Evolutionary conservation across 495 filamentous ascomycete genomes (phyloP).

Genomic region (Penicillium goetzii): DNA sequence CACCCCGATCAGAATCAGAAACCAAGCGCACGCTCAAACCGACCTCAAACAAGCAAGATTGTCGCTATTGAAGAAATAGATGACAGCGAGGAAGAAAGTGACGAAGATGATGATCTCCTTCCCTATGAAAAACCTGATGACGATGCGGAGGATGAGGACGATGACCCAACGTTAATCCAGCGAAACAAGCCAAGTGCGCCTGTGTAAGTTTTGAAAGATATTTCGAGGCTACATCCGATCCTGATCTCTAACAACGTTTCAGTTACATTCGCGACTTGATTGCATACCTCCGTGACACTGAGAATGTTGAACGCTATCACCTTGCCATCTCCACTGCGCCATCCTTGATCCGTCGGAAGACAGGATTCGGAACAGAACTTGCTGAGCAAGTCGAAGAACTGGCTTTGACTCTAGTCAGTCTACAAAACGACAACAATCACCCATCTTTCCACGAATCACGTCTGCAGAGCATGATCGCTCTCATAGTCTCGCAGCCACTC

Average conservation of each 20-base stretch:
- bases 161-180: conserved; percentile 84
- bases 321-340: conserved; percentile 78
- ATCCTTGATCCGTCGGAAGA: conserved; percentile 82
- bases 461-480: conserved; percentile 81
- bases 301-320: conserved; percentile 81
- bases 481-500: conserved; percentile 74
- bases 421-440: conserved; percentile 71
- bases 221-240: not conserved
- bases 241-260: conserved; percentile 23
- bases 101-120: conserved; percentile 73
- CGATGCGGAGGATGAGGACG: conserved; percentile 88
- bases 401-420: conserved; percentile 70
- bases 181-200: conserved; percentile 83
- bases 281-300: conserved; percentile 73
- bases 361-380: conserved; percentile 84
- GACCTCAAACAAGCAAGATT: conserved; percentile 52
- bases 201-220: conserved; percentile 56
- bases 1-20: conserved; percentile 12
- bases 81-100: conserved; percentile 49
- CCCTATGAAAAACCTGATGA: conserved; percentile 91
- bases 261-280: conserved; percentile 89
- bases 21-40: conserved; percentile 22
- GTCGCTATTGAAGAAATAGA: conserved; percentile 71
- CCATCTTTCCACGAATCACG: conserved; percentile 71
- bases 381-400: conserved; percentile 82